Percentiles rank a stretch among this genome's conserved stretches.
Conservation (phyloP, 768 basidiomycete species). For the Rhodosporidiobolus odoratus region DNA sequence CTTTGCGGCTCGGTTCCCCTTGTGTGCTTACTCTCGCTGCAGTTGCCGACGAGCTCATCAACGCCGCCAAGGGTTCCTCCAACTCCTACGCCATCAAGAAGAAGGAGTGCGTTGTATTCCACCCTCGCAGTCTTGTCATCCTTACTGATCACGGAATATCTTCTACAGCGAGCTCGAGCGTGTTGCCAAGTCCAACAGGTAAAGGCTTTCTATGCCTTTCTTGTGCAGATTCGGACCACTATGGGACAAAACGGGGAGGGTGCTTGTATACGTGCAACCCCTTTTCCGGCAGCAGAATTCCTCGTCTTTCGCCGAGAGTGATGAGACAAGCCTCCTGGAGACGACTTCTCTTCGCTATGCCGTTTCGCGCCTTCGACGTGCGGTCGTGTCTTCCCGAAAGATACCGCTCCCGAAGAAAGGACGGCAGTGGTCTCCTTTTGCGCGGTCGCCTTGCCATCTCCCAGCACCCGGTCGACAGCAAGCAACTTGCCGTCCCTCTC, state of each 20-base stretch:
- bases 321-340: no score
- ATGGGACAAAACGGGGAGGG: neutral
- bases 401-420: neutral
- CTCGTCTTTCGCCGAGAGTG: no score
- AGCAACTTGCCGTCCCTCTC: neutral
- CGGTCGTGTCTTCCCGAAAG: neutral
- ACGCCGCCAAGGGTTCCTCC: conserved; percentile 98
- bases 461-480: neutral
- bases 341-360: no score
- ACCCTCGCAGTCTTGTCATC: neutral
- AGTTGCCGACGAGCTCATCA: conserved; percentile 96
- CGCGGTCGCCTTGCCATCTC: conserved; percentile 2
- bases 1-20: neutral
- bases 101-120: conserved; percentile 34
- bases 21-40: neutral
- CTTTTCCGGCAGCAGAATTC: no score
- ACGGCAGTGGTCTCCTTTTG: neutral
- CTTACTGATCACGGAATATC: neutral
- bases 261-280: neutral
- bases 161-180: conserved; percentile 85
- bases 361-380: neutral
- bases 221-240: neutral
- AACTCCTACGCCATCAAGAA: conserved; percentile 99
- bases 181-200: conserved; percentile 99
- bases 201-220: conserved; percentile 48